Conservation (phyloP, 805 yeast genomes). For the Diddensiella transvaalensis region DNA sequence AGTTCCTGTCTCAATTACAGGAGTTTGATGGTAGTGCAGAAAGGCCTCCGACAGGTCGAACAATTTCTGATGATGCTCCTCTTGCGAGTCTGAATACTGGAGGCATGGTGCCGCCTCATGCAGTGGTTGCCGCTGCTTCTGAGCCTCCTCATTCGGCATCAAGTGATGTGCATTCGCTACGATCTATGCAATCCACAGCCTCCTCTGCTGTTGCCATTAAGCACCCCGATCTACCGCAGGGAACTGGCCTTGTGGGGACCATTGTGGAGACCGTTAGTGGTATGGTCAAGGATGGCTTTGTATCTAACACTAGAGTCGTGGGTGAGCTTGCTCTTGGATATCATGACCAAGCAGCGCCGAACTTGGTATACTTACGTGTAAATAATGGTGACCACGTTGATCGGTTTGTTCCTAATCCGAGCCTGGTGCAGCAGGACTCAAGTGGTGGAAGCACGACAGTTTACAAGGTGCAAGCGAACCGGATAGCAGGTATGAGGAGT, state of each 20-base stretch:
- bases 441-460: too few relatives aligned
- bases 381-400: constrained; percentile 38
- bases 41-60: neutral
- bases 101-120: constrained; percentile 2
- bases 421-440: constrained; percentile 40
- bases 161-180: constrained; percentile 22
- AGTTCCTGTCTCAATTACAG: constrained; percentile 20
- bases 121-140: neutral
- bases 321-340: constrained; percentile 88
- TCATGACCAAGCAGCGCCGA: constrained; percentile 26
- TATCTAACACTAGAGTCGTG: constrained; percentile 56
- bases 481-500: constrained; percentile 8
- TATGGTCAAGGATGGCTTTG: constrained; percentile 62
- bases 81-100: constrained; percentile 2
- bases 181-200: constrained; percentile 8
- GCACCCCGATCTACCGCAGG: constrained; percentile 30
- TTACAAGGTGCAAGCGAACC: constrained; percentile 11
- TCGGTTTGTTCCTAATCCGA: constrained; percentile 49
- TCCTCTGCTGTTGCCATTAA: constrained; percentile 12
- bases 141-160: constrained; percentile 1
- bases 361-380: constrained; percentile 10
- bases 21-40: constrained; percentile 6
- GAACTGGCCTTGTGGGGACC: constrained; percentile 57
- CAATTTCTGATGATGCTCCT: constrained; percentile 8
- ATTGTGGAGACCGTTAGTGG: constrained; percentile 84